Percentiles rank a stretch among this genome's conserved stretches.
These are phyloP conservation scores for Saitozyma sp. DNA, from an alignment of 768 basidiomycete species.

Conservation along the genomic window DNA sequence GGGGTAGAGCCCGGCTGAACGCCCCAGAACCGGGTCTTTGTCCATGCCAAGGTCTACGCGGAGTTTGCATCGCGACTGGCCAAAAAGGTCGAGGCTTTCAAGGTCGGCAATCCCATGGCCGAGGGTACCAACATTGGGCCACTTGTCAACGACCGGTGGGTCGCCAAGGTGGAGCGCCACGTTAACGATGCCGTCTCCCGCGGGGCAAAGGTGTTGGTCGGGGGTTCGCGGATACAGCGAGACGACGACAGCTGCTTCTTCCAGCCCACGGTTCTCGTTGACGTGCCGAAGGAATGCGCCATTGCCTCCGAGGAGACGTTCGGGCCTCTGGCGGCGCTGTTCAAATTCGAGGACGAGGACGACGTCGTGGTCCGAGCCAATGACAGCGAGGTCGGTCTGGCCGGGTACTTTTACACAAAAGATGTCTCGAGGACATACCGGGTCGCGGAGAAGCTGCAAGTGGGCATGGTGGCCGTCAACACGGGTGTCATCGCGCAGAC, in stretches of 20 bases:
- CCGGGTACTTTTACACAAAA: conserved; percentile 37
- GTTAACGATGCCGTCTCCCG: conserved; percentile 77
- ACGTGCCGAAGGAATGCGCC: conserved; percentile 16
- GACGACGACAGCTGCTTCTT: conserved; percentile 16
- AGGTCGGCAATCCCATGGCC: conserved; percentile 80
- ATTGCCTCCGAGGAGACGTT: conserved; percentile 34
- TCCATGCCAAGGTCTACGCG: conserved; percentile 69
- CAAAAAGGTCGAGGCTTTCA: conserved; percentile 58
- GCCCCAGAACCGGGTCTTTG: conserved; percentile 72
- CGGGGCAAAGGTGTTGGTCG: conserved; percentile 81
- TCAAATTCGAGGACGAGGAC: conserved; percentile 28
- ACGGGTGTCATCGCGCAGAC: conserved; percentile 33
- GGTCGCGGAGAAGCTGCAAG: conserved; percentile 27
- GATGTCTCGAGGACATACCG: conserved; percentile 25
- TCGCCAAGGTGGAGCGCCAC: conserved; percentile 77
- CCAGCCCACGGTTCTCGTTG: conserved; percentile 31
- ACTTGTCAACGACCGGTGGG: conserved; percentile 77
- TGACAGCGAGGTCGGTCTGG: conserved; percentile 27
- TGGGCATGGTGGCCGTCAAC: conserved; percentile 38
- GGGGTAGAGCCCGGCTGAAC: not conserved
- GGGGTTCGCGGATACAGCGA: conserved; percentile 68
- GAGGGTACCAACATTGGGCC: conserved; percentile 84
- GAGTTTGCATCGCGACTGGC: conserved; percentile 84
- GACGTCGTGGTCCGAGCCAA: conserved; percentile 28
- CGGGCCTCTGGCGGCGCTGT: conserved; percentile 29